Percentiles rank a stretch among this genome's conserved stretches.
Conservation (phyloP, 768 basidiomycete species). For the Zangia roseola region DNA sequence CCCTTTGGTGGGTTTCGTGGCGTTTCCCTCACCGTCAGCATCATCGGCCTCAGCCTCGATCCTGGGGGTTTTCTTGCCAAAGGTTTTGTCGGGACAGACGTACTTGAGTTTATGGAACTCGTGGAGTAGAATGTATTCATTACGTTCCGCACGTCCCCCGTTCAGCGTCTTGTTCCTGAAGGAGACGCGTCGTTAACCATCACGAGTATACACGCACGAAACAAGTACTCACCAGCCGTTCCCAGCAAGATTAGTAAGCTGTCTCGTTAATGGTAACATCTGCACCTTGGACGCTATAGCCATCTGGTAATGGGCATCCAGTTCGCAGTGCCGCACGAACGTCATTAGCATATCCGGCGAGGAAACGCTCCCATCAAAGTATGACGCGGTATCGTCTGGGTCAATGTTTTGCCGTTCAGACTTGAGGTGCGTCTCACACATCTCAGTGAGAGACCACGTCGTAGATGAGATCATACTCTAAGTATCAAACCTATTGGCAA, state of each 20-base stretch:
- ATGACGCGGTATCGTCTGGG: constrained; percentile 89
- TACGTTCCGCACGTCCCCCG: constrained; percentile 96
- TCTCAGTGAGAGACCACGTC: constrained; percentile 97
- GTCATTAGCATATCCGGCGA: constrained; percentile 77
- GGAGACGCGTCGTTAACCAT: not conserved
- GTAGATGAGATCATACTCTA: constrained; percentile 97
- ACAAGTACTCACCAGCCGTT: constrained; percentile 78
- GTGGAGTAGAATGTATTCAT: constrained; percentile 97
- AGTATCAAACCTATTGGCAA: not conserved
- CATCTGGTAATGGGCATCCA: constrained; percentile 97
- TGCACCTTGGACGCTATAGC: constrained; percentile 94
- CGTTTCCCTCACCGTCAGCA: constrained; percentile 45
- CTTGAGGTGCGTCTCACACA: constrained; percentile 89
- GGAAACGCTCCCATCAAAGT: constrained; percentile 81
- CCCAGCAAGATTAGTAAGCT: constrained; percentile 93
- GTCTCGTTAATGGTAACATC: constrained; percentile 86
- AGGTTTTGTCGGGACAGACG: constrained; percentile 93
- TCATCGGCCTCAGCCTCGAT: constrained; percentile 53
- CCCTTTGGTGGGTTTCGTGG: constrained; percentile 53
- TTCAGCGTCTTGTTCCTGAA: constrained; percentile 94
- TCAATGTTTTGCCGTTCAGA: constrained; percentile 91
- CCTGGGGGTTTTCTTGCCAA: constrained; percentile 69
- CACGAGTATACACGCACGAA: not conserved
- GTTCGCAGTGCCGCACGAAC: constrained; percentile 91
- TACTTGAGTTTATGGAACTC: constrained; percentile 97